Conservation (phyloP, 2,329 filamentous ascomycete genomes). For the Cladophialophora exuberans region DNA sequence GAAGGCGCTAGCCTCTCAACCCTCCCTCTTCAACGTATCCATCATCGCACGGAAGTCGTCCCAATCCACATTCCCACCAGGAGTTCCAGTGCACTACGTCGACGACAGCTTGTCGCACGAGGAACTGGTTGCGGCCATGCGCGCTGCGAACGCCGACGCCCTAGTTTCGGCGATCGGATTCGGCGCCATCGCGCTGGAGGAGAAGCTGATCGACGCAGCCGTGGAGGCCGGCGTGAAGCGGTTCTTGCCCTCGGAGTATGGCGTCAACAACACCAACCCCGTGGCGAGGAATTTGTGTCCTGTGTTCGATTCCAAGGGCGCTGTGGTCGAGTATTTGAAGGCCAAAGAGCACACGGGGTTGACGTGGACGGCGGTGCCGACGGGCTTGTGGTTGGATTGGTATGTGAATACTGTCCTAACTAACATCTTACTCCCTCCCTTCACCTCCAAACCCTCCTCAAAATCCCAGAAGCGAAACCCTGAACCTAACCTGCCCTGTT, state of each 20-base stretch:
- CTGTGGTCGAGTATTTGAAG: slow-evolving; percentile 35
- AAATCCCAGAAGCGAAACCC: too few species aligned
- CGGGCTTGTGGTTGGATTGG: slow-evolving; percentile 38
- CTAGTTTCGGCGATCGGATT: slow-evolving; percentile 31
- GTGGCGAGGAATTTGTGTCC: slow-evolving; percentile 12
- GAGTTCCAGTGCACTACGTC: slow-evolving; percentile 8
- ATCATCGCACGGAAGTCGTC: slow-evolving; percentile 20
- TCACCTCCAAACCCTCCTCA: too few species aligned
- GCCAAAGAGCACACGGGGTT: slow-evolving; percentile 18
- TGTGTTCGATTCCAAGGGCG: slow-evolving; percentile 35
- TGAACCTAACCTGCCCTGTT: too few species aligned
- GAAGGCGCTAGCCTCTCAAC: slow-evolving; percentile 8
- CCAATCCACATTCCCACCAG: slow-evolving; percentile 15
- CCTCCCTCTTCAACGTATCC: slow-evolving; percentile 11
- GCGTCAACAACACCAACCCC: slow-evolving; percentile 17
- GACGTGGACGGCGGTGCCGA: slow-evolving; percentile 28
- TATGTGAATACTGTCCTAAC: too few species aligned
- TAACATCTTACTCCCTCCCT: too few species aligned
- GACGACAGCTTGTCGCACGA: slow-evolving; percentile 9
- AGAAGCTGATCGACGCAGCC: slow-evolving; percentile 45
- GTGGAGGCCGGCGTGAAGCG: slow-evolving; percentile 45
- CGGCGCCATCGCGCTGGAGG: slow-evolving; percentile 24
- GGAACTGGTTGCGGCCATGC: slow-evolving; percentile 22
- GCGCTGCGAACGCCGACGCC: slow-evolving; percentile 30
- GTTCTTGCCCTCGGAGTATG: slow-evolving; percentile 44